Evolutionary conservation across 305 asterid species (phyloP).

Genomic region (Fraxinus greggii): DNA sequence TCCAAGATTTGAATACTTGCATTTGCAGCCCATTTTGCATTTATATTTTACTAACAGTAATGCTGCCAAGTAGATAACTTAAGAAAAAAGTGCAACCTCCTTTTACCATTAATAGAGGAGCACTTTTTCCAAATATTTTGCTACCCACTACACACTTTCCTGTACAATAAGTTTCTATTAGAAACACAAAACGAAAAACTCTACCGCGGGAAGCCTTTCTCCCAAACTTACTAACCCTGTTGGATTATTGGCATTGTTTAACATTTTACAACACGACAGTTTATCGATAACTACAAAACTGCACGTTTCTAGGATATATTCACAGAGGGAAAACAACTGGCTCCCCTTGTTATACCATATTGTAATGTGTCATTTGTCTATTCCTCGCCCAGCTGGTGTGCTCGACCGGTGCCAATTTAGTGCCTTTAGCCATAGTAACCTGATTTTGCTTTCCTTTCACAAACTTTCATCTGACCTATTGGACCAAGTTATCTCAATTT

Average conservation of each 20-base stretch:
- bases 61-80: conserved; percentile 22
- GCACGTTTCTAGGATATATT: conserved; percentile 21
- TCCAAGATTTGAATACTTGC: conserved; percentile 2
- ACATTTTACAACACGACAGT: conserved; percentile 10
- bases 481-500: conserved; percentile 50
- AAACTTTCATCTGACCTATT: conserved; percentile 34
- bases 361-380: background rate
- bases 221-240: conserved; percentile 16
- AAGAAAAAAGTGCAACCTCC: conserved; percentile 26
- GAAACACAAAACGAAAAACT: conserved; percentile 14
- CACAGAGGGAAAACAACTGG: conserved; percentile 23
- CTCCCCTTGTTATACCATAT: conserved; percentile 20
- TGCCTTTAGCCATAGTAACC: conserved; percentile 7
- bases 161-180: conserved; percentile 31
- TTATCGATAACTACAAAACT: conserved; percentile 23
- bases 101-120: conserved; percentile 24
- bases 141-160: conserved; percentile 28
- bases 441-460: conserved; percentile 24
- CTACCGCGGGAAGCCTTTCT: conserved; percentile 2
- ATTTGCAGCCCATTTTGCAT: conserved; percentile 27
- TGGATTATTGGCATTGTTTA: conserved; percentile 17
- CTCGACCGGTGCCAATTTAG: conserved; percentile 8
- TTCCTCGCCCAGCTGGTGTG: conserved; percentile 6
- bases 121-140: conserved; percentile 22
- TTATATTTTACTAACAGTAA: conserved; percentile 12